Base-by-base conservation (phyloP, 257 asterid genomes). In the Echites panduratus region DNA sequence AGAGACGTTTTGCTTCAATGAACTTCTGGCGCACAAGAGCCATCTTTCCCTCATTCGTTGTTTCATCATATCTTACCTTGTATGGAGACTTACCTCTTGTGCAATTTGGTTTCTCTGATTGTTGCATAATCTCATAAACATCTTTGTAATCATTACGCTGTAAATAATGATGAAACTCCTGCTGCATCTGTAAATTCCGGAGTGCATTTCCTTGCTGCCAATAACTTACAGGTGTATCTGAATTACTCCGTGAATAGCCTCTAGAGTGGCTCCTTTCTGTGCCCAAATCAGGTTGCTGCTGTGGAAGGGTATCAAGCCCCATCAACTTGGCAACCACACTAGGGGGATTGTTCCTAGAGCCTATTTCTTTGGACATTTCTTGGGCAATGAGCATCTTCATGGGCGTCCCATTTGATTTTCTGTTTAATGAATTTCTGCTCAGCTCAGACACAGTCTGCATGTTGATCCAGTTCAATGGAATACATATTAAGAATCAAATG, bases 221-320 rank as follows among this genome's bases (percentile, higher is more conserved):
- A 84, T 87, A 81, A 76, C 86, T 74, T 77, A 83, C 71, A 11
- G 86, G 87, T 86, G 89, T 81, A 77, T 86, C 95, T 35, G 94
- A 85, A 66, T 79, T 89, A 79, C 85, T 80, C 71, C 90, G 84
- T 61, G 91, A 86, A 72, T 83, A 70, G 35, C 80, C 78, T 64
- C 84, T 75, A 27, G 80, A 71, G 75, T 75, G 88, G 79, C 79
- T 86, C 81, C 83, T 83, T 67, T 76, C 82, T 20, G 73, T 73
- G 63, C 87, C 80, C 71, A 89, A 63, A 74, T 80, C 87, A 76
- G 93, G 78, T 71, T 84, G 88, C 67, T 82, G 89, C 53, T 72
- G 88, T 43, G 98, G 96, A 85, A 92, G 90, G 80, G 90, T 68
- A 79, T 95, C 98, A 74, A 95, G 99, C 53, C 99, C 99, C 99